Conservation (phyloP, 2,329 filamentous ascomycete species). For the Xylaria hypoxylon region DNA sequence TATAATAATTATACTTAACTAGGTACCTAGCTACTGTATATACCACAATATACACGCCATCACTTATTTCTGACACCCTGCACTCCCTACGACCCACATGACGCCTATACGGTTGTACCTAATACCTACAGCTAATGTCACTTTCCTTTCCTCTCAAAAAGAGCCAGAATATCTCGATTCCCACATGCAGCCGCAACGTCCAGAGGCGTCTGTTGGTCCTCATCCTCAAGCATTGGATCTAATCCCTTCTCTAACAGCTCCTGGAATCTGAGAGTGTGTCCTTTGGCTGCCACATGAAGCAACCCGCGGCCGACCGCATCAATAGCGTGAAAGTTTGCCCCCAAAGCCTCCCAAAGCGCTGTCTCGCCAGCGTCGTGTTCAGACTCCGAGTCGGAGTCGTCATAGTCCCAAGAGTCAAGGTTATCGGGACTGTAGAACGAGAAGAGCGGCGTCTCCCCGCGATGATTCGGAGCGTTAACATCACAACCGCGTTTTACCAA, state of each 20-base stretch:
- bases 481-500: slow-evolving; percentile 15
- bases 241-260: slow-evolving; percentile 16
- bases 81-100: no score
- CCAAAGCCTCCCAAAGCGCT: slow-evolving; percentile 6
- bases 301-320: slow-evolving; percentile 19
- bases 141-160: slow-evolving; percentile 18
- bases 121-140: no score
- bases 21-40: no score
- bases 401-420: neutral
- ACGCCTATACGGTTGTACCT: no score
- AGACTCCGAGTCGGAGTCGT: neutral
- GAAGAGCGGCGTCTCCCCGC: slow-evolving; percentile 23
- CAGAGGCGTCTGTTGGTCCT: slow-evolving; percentile 16
- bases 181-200: slow-evolving; percentile 27
- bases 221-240: slow-evolving; percentile 23
- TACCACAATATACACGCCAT: no score
- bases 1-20: no score
- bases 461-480: slow-evolving; percentile 19
- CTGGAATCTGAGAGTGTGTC: neutral
- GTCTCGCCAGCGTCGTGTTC: neutral
- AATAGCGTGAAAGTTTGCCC: neutral
- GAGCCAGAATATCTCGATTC: slow-evolving; percentile 18
- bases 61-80: no score
- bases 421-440: neutral
- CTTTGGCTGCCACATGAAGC: slow-evolving; percentile 16